Percentiles rank a stretch among this genome's conserved stretches.
These are phyloP conservation scores for Spergularia bocconei DNA, from an alignment of 148 eudicot genomes.

Conservation along the genomic window DNA sequence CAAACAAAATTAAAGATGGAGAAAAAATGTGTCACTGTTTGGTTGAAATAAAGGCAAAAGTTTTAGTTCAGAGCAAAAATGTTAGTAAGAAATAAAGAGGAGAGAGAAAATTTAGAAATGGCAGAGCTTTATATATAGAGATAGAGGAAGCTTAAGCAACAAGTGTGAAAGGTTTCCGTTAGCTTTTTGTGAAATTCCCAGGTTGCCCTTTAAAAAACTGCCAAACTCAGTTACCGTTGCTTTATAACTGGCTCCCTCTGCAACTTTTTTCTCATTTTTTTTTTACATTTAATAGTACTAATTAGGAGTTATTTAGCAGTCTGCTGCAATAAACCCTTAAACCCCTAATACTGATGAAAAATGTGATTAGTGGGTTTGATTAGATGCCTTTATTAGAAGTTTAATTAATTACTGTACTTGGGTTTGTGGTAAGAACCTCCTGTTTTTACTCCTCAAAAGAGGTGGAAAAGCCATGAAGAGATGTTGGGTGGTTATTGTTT, in stretches of 20 bases:
- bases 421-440: constrained; percentile 15
- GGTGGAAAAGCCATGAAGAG: constrained; percentile 9
- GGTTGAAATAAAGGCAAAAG: constrained; percentile 3
- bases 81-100: neutral
- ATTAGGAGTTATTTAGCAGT: too few species aligned
- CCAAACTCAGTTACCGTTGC: constrained; percentile 84
- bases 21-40: neutral
- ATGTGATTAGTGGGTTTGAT: neutral
- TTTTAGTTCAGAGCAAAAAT: neutral
- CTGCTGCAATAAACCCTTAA: neutral
- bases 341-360: neutral
- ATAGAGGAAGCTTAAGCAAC: neutral
- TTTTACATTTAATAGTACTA: neutral
- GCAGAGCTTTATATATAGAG: constrained; percentile 16
- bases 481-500: neutral
- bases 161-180: constrained; percentile 53
- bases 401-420: neutral
- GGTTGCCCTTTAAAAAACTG: constrained; percentile 59
- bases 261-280: neutral
- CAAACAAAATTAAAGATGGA: neutral
- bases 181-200: constrained; percentile 42
- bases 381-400: constrained; percentile 6
- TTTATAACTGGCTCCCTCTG: neutral
- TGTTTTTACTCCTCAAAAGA: constrained; percentile 25
- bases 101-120: constrained; percentile 1